A percentile compares a stretch with the other conserved stretches of the same genome.
These are phyloP conservation scores for Plantago rigida DNA, from an alignment of 305 asterid species.

Conservation along the genomic window DNA sequence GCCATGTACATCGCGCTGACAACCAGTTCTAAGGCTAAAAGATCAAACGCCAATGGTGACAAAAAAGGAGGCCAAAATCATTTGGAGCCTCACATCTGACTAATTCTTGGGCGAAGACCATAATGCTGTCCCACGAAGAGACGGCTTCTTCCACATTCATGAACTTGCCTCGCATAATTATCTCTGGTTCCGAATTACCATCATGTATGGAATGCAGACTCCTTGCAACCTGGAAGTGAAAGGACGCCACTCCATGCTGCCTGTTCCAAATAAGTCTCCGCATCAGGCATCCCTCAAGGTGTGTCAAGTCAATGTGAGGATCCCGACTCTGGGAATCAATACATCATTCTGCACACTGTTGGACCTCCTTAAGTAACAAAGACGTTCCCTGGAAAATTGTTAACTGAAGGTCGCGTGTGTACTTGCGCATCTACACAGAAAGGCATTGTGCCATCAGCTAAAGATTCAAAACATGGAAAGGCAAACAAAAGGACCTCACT, in stretches of 20 bases:
- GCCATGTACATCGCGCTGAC: slow-evolving; percentile 6
- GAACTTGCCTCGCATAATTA: not conserved
- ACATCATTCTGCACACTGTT: slow-evolving; percentile 26
- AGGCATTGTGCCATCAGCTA: not conserved
- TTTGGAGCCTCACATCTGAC: slow-evolving; percentile 1
- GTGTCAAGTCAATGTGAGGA: not conserved
- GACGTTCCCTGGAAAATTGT: slow-evolving; percentile 84
- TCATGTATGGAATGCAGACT: not conserved
- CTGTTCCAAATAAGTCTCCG: slow-evolving; percentile 6
- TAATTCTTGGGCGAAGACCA: slow-evolving; percentile 2
- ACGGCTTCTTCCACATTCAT: not conserved
- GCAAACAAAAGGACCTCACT: too few relatives aligned
- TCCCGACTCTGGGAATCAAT: slow-evolving; percentile 13
- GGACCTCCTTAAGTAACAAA: slow-evolving; percentile 70
- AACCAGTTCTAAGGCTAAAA: not conserved
- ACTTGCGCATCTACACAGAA: slow-evolving; percentile 52
- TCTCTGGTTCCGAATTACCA: not conserved
- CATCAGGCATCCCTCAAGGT: slow-evolving; percentile 15
- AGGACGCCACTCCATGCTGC: slow-evolving; percentile 1
- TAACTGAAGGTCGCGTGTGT: slow-evolving; percentile 62
- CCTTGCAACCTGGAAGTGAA: slow-evolving; percentile 2
- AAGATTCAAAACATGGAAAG: too few relatives aligned
- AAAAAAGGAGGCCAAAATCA: slow-evolving; percentile 4
- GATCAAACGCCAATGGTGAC: slow-evolving; percentile 13
- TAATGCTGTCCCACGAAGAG: slow-evolving; percentile 9